Base-by-base conservation (phyloP, 2,329 filamentous ascomycete species). In the Grosmannia clavigera region DNA sequence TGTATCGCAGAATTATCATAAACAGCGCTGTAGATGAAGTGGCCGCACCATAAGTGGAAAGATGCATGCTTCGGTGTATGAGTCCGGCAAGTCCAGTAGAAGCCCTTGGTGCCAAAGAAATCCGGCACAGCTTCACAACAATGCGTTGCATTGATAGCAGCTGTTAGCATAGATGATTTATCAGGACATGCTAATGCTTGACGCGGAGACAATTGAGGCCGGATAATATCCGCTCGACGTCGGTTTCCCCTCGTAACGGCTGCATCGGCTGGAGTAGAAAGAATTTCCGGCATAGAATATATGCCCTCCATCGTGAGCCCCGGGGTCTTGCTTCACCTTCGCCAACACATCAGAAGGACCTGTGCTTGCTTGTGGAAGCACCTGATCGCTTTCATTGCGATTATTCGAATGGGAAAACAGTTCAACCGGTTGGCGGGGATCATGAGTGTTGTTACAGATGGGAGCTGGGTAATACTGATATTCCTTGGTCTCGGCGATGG, bases 391-490 rank as follows among this genome's bases (percentile, higher is more conserved):
- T 1, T 71, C 66, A 11, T 72, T 66, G 58, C 66, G 65, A 55
- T 68, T 55, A 67, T 73, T 68, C 1, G 64, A 46, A 65, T 71
- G 66, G 5, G 72, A 70, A 65, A 79, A 83, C 68, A 82, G 72
- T 60, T 82, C 80, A 25, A 82, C 74, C 1, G 69, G 68, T 22
- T 73, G 71, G 46, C 74, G 70, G 1, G 74, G 69, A 55, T 81
- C 76, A 33, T 72, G 69, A 3, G 74, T 71, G 25, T 70, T 70
- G 55, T 82, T 78, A 64, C 81, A 82, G 55, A 81, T 74, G 3
- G 78, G 65, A 0, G 72, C 71, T 0, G 78, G 77, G 63, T 78
- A 83, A 65, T 83, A 83, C 60, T 81, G 76, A 62, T 83, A 83
- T 0, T 74, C 76, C 63, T 81, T 81, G 16, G 74, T 68, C 14